phyloP scores from a whole-genome alignment of 2,329 filamentous ascomycete species.

The Lasiodiplodia hormozganensis region DNA sequence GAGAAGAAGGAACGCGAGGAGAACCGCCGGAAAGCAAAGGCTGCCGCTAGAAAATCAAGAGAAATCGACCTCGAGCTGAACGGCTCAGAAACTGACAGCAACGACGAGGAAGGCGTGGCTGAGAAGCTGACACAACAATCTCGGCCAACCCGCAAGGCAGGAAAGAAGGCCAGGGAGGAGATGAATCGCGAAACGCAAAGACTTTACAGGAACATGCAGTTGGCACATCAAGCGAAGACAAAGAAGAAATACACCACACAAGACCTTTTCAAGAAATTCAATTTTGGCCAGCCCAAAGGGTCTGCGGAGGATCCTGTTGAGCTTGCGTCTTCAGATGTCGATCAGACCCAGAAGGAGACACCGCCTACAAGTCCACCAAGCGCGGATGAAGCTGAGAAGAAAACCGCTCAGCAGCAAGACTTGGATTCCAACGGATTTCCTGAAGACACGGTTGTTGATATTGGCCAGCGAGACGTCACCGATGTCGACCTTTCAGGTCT shows the following conservation, averaged over 20 bases:
- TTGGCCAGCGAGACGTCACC: conserved; percentile 22
- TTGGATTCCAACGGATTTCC: conserved; percentile 10
- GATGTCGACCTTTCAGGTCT: conserved; percentile 39
- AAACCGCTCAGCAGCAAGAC: background rate
- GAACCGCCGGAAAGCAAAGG: conserved; percentile 30
- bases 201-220: conserved; percentile 86
- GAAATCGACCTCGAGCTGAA: conserved; percentile 47
- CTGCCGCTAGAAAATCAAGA: conserved; percentile 32
- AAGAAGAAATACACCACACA: conserved; percentile 89
- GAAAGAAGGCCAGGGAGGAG: conserved; percentile 92
- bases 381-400: conserved; percentile 30
- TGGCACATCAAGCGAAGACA: conserved; percentile 83
- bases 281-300: conserved; percentile 62
- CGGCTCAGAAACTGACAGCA: conserved; percentile 45
- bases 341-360: conserved; percentile 46
- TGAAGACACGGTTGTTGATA: conserved; percentile 22
- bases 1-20: conserved; percentile 53
- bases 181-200: conserved; percentile 92
- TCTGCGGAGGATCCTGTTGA: conserved; percentile 35
- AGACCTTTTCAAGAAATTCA: conserved; percentile 84
- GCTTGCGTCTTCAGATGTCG: conserved; percentile 69
- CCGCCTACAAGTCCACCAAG: conserved; percentile 55
- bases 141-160: conserved; percentile 80
- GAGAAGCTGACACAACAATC: conserved; percentile 68
- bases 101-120: conserved; percentile 63